These are phyloP conservation scores for Phytophthora brassicae DNA, from an alignment of 352 stramenopile species.

Conservation along the genomic window DNA sequence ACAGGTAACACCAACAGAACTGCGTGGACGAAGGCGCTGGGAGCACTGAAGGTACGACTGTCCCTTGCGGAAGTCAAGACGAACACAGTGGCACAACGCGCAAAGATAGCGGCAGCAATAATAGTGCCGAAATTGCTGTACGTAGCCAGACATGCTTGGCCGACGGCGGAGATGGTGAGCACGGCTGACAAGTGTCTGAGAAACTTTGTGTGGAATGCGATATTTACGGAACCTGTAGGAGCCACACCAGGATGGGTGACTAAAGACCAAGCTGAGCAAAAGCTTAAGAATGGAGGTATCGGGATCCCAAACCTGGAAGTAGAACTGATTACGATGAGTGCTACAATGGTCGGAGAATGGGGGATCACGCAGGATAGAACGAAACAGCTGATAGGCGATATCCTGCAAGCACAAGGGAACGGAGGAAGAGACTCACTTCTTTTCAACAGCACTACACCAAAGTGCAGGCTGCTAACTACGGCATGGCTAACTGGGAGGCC, in stretches of 20 bases:
- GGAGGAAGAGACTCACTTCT: too few species aligned
- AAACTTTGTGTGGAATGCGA: slow-evolving; percentile 6
- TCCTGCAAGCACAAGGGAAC: too few species aligned
- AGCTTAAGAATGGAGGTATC: too few species aligned
- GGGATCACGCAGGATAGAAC: too few species aligned
- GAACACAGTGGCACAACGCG: background rate
- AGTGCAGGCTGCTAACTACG: too few species aligned
- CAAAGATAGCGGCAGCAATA: background rate
- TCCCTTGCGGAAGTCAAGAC: background rate
- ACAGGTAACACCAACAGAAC: background rate
- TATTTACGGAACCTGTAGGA: background rate
- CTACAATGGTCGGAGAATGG: too few species aligned
- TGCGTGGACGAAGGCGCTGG: background rate
- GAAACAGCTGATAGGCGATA: too few species aligned
- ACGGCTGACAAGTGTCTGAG: background rate
- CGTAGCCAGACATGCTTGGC: background rate
- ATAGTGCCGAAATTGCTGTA: background rate
- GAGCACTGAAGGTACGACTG: background rate
- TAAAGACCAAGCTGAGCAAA: too few species aligned
- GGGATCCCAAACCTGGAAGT: too few species aligned
- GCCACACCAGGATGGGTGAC: background rate
- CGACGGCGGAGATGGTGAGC: background rate
- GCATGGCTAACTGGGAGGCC: too few species aligned
- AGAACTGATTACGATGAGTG: too few species aligned
- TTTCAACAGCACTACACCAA: too few species aligned